Base-by-base conservation (phyloP, 2,329 filamentous ascomycete genomes). In the Aspergillus viridinutans region DNA sequence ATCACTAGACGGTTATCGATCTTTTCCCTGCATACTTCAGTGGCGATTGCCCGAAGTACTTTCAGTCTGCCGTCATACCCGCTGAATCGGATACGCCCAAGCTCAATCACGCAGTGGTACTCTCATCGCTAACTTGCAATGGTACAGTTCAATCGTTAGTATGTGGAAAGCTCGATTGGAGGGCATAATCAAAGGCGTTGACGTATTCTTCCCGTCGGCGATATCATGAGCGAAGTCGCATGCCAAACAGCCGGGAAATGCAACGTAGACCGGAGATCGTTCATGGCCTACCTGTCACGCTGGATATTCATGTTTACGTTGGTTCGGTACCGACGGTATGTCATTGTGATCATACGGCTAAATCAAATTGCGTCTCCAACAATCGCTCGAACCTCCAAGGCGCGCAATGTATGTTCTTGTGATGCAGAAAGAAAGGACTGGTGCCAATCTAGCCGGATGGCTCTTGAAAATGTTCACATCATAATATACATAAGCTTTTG, bases 281-380 rank as follows among this genome's bases (percentile, higher is more conserved):
- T 87, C 78, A 88, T 87, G 73, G 83, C 83, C 17, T 86, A 85
- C 63, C 76, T 87, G 5, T 73, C 80, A 1, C 81, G 84, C 43
- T 87, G 82, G 77, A 71, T 78, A 70, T 82, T 80, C 17, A 75
- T 79, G 28, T 29, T 29, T 29, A 9, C 28, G 9, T 10, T 29
- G 28, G 28, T 9, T 29, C 2, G 28, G 9, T 29, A 29, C 28
- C 9, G 28, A 29, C 28, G 28, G 9, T 25, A 29, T 29, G 9
- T 10, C 28, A 29, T 29, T 29, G 3, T 29, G 9, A 10, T 10
- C 28, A 29, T 29, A 29, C 28, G 9, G 28, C 8, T 29, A 29
- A 29, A 29, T 10, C 2, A 12, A 29, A n/a, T n/a, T n/a, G n/a
- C n/a, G n/a, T n/a, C 9, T 29, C 28, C 28, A 29, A 12, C 28